Evolutionary conservation across 148 eudicot species (phyloP), one percentile per base, ranked within the genome.

Genomic region (Fagopyrum esculentum): DNA sequence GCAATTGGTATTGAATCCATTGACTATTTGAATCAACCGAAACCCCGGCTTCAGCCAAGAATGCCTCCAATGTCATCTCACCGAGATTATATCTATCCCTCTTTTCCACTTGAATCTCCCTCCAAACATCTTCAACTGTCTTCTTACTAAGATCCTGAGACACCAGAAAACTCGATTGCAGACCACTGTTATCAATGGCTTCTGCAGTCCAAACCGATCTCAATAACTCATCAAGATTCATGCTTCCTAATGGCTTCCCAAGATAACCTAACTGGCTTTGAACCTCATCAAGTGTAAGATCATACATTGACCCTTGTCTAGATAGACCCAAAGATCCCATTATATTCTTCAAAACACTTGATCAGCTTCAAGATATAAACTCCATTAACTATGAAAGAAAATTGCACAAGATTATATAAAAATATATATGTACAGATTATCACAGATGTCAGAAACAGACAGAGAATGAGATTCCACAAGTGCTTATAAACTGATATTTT

Each of bases 201-300:
- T 94, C 97, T 45, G 81, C 96, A 46, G 84, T 81, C 83, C 91
- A 90, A 29, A 95, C 85, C 72, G 79, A 90, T 83, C 88, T 93
- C 6, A 93, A 83, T 79, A 95, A 89, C 83, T 95, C 99, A 73
- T 92, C 96, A 70, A 95, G 91, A 81, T 95, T 95, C 99, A 95
- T 92, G 74, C 91, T 95, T 55, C 84, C 84, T 10, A 95, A 81
- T 19, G 99, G 99, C 71, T 95, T 95, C 76, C 99, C 97, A 77
- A 89, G 81, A 85, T 92, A 89, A 17, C 92, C 99, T 75, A 95
- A 88, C 47, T 95, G 97, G 68, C 73, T 82, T 74, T 95, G 92
- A 48, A 95, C 91, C 84, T 95, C 99, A 81, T 95, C 92, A 19
- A 95, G 82, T 12, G 99, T 95, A 44, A 95, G 97, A 81, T 85